Evolutionary conservation across 768 basidiomycete species (phyloP).

Genomic region (Suillus bovinus): DNA sequence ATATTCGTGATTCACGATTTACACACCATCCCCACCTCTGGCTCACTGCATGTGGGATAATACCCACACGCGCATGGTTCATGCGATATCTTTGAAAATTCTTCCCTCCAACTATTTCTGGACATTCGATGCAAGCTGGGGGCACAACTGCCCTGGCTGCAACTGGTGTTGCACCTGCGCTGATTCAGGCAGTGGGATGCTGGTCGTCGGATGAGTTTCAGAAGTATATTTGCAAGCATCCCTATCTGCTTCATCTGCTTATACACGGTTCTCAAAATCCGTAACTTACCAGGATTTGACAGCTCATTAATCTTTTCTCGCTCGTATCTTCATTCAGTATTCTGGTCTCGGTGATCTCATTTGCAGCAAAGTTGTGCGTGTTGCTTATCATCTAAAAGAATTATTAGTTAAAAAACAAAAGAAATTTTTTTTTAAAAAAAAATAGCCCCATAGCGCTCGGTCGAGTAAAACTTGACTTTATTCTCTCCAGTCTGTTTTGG

Average conservation of each 20-base stretch:
- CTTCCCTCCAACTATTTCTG: constrained; percentile 27
- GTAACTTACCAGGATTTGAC: background rate
- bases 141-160: constrained; percentile 20
- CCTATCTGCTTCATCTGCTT: constrained; percentile 13
- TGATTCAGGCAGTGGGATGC: constrained; percentile 18
- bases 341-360: no score
- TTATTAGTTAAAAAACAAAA: no score
- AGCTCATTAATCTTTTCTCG: no score
- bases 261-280: background rate
- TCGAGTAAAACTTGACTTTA: no score
- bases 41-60: constrained; percentile 28
- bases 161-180: constrained; percentile 13
- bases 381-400: no score
- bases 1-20: no score
- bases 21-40: constrained; percentile 34
- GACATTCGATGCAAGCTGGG: constrained; percentile 36
- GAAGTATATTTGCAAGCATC: constrained; percentile 19
- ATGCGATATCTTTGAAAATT: constrained; percentile 23
- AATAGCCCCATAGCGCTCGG: no score
- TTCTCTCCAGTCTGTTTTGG: no score
- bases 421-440: no score
- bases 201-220: constrained; percentile 22
- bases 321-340: no score
- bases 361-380: no score
- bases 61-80: constrained; percentile 40